A percentile compares a stretch with the other conserved stretches of the same genome.
These are phyloP conservation scores for Exophiala alcalophila DNA, from an alignment of 2,329 filamentous ascomycete species.

Conservation along the genomic window DNA sequence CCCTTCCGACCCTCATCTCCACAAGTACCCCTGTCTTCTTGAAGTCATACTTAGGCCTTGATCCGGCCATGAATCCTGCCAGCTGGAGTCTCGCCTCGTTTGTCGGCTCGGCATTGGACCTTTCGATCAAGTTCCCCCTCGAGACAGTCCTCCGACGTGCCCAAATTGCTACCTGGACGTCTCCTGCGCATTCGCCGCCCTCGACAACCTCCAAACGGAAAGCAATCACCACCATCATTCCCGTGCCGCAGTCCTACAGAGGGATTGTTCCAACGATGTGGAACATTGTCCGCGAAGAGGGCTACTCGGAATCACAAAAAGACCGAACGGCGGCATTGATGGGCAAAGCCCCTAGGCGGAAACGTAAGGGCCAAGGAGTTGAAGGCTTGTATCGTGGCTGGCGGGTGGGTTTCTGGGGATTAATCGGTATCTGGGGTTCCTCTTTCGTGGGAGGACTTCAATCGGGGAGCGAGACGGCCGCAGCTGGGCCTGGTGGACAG, in stretches of 20 bases:
- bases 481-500: slow-evolving; percentile 20
- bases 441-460: slow-evolving; percentile 40
- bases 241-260: slow-evolving; percentile 69
- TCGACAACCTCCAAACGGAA: slow-evolving; percentile 38
- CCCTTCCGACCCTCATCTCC: slow-evolving; percentile 77
- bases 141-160: slow-evolving; percentile 89
- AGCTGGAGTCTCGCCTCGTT: slow-evolving; percentile 82
- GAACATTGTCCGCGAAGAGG: slow-evolving; percentile 80
- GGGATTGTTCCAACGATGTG: slow-evolving; percentile 93
- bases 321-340: slow-evolving; percentile 37
- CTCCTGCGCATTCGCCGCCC: slow-evolving; percentile 41
- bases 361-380: slow-evolving; percentile 53
- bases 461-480: slow-evolving; percentile 22
- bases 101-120: slow-evolving; percentile 71
- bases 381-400: slow-evolving; percentile 58
- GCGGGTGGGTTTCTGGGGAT: slow-evolving; percentile 55
- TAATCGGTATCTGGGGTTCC: slow-evolving; percentile 55
- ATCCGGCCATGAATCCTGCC: slow-evolving; percentile 75
- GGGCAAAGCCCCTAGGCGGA: slow-evolving; percentile 43
- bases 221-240: slow-evolving; percentile 69
- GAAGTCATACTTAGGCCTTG: slow-evolving; percentile 78
- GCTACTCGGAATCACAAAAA: slow-evolving; percentile 51
- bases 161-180: slow-evolving; percentile 70
- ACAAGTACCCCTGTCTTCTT: slow-evolving; percentile 81
- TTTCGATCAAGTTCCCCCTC: slow-evolving; percentile 82